These are phyloP conservation scores for Chaetomiaceae sp. DNA, from an alignment of 2,329 filamentous ascomycete species.

Conservation along the genomic window DNA sequence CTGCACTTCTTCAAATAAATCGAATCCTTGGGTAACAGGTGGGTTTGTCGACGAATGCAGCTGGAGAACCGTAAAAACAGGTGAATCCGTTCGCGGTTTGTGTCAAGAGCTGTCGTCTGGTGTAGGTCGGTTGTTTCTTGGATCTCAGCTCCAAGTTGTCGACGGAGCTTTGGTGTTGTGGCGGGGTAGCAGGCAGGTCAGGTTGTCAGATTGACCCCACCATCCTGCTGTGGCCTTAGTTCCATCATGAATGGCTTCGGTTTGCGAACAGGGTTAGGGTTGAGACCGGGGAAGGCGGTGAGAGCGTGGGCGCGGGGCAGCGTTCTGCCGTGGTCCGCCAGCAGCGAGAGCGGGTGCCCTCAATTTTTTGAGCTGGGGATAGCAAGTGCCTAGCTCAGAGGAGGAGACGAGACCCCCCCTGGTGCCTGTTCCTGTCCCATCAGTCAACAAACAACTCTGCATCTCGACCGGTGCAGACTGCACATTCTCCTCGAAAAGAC, in stretches of 20 bases:
- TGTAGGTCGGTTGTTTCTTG: no score
- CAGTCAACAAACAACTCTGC: conserved; percentile 8
- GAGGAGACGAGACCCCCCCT: conserved; percentile 9
- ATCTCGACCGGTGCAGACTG: conserved; percentile 5
- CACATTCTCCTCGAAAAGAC: conserved; percentile 6
- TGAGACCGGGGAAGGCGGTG: conserved; percentile 24
- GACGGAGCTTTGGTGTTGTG: conserved; percentile 2
- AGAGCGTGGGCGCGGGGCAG: conserved; percentile 20
- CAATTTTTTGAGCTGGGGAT: conserved; percentile 27
- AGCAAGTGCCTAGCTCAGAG: conserved; percentile 22
- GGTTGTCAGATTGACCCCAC: conserved; percentile 14
- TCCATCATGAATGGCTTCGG: no score
- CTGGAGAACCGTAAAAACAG: no score
- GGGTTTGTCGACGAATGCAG: no score
- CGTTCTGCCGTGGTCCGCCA: conserved; percentile 24
- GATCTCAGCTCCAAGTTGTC: no score
- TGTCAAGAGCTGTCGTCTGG: no score
- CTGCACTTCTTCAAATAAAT: no score
- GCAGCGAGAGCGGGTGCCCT: conserved; percentile 11
- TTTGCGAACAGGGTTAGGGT: no score
- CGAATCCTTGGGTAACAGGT: no score
- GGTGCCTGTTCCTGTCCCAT: conserved; percentile 15
- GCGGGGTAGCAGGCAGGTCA: not conserved
- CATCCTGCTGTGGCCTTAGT: not conserved
- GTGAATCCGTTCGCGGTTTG: no score